Evolutionary conservation across 352 stramenopile species (phyloP).

Genomic region (Pythium apleroticum): DNA sequence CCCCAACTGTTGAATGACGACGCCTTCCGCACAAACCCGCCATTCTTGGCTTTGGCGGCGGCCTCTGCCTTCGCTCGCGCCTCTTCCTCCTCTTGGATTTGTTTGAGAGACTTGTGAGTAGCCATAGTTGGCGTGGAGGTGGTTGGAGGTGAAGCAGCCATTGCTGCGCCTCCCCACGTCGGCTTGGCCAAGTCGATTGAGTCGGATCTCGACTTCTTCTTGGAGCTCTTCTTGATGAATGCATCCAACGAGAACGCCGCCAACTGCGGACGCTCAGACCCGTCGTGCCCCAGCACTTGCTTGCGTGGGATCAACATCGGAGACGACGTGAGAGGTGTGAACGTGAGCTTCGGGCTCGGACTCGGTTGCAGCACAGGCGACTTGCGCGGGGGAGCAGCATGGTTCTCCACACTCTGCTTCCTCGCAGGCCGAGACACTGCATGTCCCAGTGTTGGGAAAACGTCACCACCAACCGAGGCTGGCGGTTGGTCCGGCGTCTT

Average conservation of each 20-base stretch:
- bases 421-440: conserved; percentile 21
- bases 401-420: conserved; percentile 34
- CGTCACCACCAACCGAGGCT: neutral
- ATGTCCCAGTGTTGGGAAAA: conserved; percentile 10
- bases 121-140: neutral
- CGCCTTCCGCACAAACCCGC: conserved; percentile 31
- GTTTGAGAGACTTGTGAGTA: conserved; percentile 34
- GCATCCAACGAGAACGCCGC: conserved; percentile 62
- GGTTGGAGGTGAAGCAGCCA: neutral
- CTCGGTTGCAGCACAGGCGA: conserved; percentile 1
- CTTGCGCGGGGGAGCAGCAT: conserved; percentile 1
- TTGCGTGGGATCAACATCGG: conserved; percentile 27
- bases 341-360: conserved; percentile 35
- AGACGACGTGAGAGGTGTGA: conserved; percentile 18
- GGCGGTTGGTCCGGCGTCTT: neutral
- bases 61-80: conserved; percentile 36
- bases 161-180: conserved; percentile 30
- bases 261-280: conserved; percentile 39
- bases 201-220: conserved; percentile 28
- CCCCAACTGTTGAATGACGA: conserved; percentile 78
- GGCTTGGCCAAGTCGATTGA: conserved; percentile 10
- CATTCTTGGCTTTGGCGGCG: conserved; percentile 46
- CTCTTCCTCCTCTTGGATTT: conserved; percentile 73
- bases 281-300: conserved; percentile 50
- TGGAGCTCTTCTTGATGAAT: conserved; percentile 57